Conservation (phyloP, 768 basidiomycete species). For the Suillus luteus region DNA sequence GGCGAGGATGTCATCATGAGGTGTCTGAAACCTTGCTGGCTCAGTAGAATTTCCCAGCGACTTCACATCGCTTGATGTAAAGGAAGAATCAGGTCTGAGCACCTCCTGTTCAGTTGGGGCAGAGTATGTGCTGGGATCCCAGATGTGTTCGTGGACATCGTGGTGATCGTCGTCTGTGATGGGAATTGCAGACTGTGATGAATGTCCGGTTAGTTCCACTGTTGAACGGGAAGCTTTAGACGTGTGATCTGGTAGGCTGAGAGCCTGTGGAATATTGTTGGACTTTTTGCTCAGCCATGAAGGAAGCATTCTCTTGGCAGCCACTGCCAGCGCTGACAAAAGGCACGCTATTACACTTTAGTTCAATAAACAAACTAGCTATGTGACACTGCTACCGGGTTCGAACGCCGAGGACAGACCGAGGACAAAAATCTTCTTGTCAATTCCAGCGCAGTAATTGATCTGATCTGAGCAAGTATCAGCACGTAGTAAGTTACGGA, state of each 20-base stretch:
- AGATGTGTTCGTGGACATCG: constrained; percentile 26
- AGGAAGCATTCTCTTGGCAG: constrained; percentile 24
- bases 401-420: neutral
- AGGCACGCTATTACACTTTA: neutral
- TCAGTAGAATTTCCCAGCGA: constrained; percentile 12
- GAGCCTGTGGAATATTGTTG: constrained; percentile 13
- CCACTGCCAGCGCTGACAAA: neutral
- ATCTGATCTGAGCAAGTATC: neutral
- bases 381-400: neutral
- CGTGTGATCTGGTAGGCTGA: constrained; percentile 8
- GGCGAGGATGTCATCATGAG: constrained; percentile 65
- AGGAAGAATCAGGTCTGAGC: constrained; percentile 15
- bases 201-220: constrained; percentile 22
- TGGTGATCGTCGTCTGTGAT: constrained; percentile 18
- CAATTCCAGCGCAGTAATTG: neutral
- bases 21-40: constrained; percentile 39
- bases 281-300: constrained; percentile 36
- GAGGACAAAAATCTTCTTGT: neutral
- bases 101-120: constrained; percentile 19
- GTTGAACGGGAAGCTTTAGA: constrained; percentile 18
- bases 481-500: neutral
- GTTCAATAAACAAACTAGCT: neutral
- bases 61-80: constrained; percentile 15
- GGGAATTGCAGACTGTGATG: constrained; percentile 21
- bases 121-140: constrained; percentile 28